These are phyloP conservation scores for Tardiomyces blankii DNA, from an alignment of 1,139 yeast species.

Conservation along the genomic window DNA sequence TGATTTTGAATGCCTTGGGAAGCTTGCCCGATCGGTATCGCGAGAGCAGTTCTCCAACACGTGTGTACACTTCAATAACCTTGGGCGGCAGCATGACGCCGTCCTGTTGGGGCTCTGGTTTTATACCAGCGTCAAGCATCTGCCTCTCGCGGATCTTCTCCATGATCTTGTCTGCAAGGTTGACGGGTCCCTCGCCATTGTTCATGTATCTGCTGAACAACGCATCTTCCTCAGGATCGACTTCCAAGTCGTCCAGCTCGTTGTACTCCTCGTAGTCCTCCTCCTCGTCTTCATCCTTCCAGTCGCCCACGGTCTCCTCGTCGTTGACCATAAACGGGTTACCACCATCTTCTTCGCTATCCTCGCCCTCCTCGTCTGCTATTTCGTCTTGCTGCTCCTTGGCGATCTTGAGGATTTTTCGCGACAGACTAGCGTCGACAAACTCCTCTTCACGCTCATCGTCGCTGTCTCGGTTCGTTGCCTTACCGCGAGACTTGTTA, in stretches of 20 bases:
- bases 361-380: slow-evolving; percentile 45
- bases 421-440: slow-evolving; percentile 72
- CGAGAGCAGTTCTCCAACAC: slow-evolving; percentile 77
- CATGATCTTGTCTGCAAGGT: slow-evolving; percentile 40
- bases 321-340: slow-evolving; percentile 17
- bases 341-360: slow-evolving; percentile 17
- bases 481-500: slow-evolving; percentile 22
- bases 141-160: slow-evolving; percentile 25
- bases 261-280: slow-evolving; percentile 39
- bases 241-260: slow-evolving; percentile 39
- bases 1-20: slow-evolving; percentile 88
- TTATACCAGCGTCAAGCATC: not conserved
- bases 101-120: slow-evolving; percentile 21
- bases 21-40: slow-evolving; percentile 95
- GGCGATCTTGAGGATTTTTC: slow-evolving; percentile 81
- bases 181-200: slow-evolving; percentile 45
- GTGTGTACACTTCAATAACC: slow-evolving; percentile 87
- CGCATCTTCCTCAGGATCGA: slow-evolving; percentile 31
- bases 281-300: slow-evolving; percentile 28
- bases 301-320: slow-evolving; percentile 10
- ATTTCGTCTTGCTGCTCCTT: slow-evolving; percentile 87
- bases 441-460: slow-evolving; percentile 48
- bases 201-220: slow-evolving; percentile 29
- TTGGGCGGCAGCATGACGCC: slow-evolving; percentile 85
- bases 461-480: slow-evolving; percentile 16